phyloP scores from a whole-genome alignment of 139 green algal genomes.

The Zygnema circumcarinatum region DNA sequence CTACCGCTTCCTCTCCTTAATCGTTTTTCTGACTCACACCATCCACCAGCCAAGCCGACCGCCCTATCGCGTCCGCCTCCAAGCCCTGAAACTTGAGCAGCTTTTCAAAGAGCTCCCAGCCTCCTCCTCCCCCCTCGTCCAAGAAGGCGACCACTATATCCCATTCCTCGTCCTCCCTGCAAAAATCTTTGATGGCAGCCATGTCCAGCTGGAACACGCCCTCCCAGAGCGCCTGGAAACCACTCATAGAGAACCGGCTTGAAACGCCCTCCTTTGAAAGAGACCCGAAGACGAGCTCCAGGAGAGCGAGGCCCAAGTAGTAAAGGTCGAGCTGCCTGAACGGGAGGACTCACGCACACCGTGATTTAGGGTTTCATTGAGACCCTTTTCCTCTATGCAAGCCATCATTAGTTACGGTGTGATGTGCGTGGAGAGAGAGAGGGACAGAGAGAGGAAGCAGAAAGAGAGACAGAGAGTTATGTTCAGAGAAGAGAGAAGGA shows the following conservation, averaged over 20 bases:
- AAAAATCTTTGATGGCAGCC: constrained; percentile 25
- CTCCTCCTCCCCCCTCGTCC: constrained; percentile 22
- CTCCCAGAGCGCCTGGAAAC: constrained; percentile 34
- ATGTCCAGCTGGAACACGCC: constrained; percentile 38
- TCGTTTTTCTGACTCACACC: too few relatives aligned
- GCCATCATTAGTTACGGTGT: too few relatives aligned
- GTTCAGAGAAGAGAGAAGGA: not conserved
- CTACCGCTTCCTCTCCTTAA: too few relatives aligned
- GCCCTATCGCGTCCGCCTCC: constrained; percentile 8
- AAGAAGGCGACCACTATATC: constrained; percentile 27
- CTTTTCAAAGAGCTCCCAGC: constrained; percentile 25
- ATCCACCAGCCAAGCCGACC: too few relatives aligned
- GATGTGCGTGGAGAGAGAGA: too few relatives aligned
- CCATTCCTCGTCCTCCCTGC: constrained; percentile 23
- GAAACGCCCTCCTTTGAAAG: constrained; percentile 3
- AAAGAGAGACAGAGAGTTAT: too few relatives aligned
- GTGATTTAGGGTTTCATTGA: not conserved
- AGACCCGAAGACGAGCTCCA: constrained; percentile 47
- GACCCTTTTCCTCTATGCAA: not conserved
- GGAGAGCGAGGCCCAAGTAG: constrained; percentile 34
- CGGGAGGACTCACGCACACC: constrained; percentile 7
- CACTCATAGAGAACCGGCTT: constrained; percentile 14
- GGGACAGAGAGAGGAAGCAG: too few relatives aligned
- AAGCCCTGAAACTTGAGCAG: not conserved
- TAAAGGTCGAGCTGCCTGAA: constrained; percentile 46